phyloP scores from a whole-genome alignment of 805 yeast species.

The Yarrowia sp. region DNA sequence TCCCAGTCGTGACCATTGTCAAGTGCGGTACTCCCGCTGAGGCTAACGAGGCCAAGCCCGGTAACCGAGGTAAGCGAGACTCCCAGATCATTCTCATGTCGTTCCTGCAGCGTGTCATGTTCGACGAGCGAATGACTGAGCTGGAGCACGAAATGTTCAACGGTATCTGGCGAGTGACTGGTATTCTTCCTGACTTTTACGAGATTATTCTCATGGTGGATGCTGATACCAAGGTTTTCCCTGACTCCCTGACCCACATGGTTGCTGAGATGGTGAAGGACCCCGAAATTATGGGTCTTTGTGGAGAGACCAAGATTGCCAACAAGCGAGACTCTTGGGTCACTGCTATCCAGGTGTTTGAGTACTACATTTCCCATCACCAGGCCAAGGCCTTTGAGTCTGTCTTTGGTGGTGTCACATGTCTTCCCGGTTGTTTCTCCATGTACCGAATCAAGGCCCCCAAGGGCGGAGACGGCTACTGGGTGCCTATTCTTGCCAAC shows the following conservation, averaged over 20 bases:
- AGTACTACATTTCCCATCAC: slow-evolving; percentile 91
- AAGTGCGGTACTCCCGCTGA: slow-evolving; percentile 92
- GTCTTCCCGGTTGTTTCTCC: slow-evolving; percentile 94
- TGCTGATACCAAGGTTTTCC: slow-evolving; percentile 86
- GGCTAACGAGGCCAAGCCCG: slow-evolving; percentile 69
- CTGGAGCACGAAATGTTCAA: slow-evolving; percentile 75
- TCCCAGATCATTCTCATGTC: slow-evolving; percentile 91
- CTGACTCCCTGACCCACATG: slow-evolving; percentile 87
- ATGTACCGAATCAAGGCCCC: slow-evolving; percentile 91
- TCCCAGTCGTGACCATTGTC: slow-evolving; percentile 70
- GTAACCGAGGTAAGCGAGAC: slow-evolving; percentile 95
- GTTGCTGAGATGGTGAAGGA: slow-evolving; percentile 82
- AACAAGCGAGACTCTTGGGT: slow-evolving; percentile 86
- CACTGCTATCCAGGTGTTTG: slow-evolving; percentile 90
- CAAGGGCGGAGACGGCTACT: slow-evolving; percentile 68
- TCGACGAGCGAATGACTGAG: slow-evolving; percentile 92
- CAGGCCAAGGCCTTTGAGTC: slow-evolving; percentile 92
- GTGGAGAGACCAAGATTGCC: slow-evolving; percentile 92
- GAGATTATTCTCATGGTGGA: slow-evolving; percentile 88
- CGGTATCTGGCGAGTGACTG: slow-evolving; percentile 78
- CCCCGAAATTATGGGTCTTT: slow-evolving; percentile 83
- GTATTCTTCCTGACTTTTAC: slow-evolving; percentile 74
- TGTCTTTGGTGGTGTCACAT: slow-evolving; percentile 89
- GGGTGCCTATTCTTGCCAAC: slow-evolving; percentile 93
- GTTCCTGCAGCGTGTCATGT: slow-evolving; percentile 79